Evolutionary conservation across 176 grass and related monocot species (phyloP), one percentile per base, ranked within the genome.

Genomic region (Aechmea fasciata): DNA sequence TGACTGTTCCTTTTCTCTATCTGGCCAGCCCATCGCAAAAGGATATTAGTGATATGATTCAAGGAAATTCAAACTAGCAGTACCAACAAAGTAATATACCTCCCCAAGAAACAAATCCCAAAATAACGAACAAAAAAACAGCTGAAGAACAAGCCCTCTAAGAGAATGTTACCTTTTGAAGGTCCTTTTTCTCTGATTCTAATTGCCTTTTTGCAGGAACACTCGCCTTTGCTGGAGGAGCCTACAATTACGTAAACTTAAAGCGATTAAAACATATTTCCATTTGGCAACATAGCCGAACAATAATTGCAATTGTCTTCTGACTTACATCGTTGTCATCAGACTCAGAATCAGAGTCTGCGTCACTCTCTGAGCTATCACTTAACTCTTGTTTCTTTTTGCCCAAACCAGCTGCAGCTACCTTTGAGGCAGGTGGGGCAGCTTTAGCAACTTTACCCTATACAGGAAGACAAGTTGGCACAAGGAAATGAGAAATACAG

Each of bases 311-410:
- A 41, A 41, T 5, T 41, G 33, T 41, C 24, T 25, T 55, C 51
- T 13, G 6, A 51, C 52, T 47, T 70, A 82, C 87, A 52, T 77
- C 63, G 63, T 81, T 78, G 28, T 73, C 81, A 63, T 89, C 82
- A 7, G 69, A 78, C 11, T 83, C 80, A 7, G 69, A 75, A 15
- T 83, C 80, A 12, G 65, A 69, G 57, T 90, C 87, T 67, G 65
- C 49, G 72, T 90, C 87, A 74, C 65, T 67, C 3, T 84, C 82
- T 13, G 77, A 75, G n/a, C 51, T 65, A 68, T 86, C 83, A 73
- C 66, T 78, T 5, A 79, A 73, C 51, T 74, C 79, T 11, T 79
- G 79, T 65, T 90, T 77, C 64, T 65, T 86, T 62, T 86, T 83
- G 48, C 71, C 47, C 67, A 63, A 52, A 72, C 41, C 26, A 66